Conservation (phyloP, 2,329 filamentous ascomycete species). For the Thelonectria blattea region DNA sequence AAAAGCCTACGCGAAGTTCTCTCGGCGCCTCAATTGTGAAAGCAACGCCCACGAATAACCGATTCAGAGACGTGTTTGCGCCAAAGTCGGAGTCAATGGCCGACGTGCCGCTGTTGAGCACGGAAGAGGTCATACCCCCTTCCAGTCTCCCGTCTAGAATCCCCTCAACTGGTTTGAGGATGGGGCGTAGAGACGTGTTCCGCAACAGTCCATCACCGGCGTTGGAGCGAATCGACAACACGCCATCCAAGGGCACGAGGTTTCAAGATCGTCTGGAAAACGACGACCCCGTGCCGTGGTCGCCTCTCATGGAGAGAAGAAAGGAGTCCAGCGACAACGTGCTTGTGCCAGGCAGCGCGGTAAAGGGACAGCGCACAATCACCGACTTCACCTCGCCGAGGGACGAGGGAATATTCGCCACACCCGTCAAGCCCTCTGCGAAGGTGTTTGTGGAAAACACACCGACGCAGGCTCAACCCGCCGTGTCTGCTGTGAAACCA, state of each 20-base stretch:
- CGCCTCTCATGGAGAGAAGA: conserved; percentile 42
- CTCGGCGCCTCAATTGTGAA: conserved; percentile 55
- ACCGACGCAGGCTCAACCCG: conserved; percentile 19
- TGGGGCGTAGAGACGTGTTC: conserved; percentile 41
- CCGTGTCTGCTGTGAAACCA: conserved; percentile 35
- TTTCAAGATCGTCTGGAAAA: conserved; percentile 40
- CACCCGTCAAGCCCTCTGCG: conserved; percentile 46
- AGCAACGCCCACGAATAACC: conserved; percentile 61
- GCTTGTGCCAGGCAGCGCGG: conserved; percentile 21
- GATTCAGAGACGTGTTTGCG: conserved; percentile 59
- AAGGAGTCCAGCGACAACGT: conserved; percentile 21
- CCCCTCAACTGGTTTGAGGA: conserved; percentile 50
- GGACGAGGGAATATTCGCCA: conserved; percentile 42
- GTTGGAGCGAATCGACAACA: conserved; percentile 40
- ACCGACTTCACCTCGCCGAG: conserved; percentile 22
- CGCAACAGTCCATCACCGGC: conserved; percentile 38
- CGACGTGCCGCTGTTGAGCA: conserved; percentile 31
- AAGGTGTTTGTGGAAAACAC: conserved; percentile 23
- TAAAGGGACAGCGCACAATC: conserved; percentile 26
- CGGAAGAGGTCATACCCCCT: conserved; percentile 44
- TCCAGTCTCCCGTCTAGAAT: conserved; percentile 48
- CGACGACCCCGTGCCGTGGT: conserved; percentile 44
- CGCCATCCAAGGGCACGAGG: conserved; percentile 39
- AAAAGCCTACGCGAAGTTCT: conserved; percentile 53
- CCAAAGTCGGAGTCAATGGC: conserved; percentile 34